Evolutionary conservation across 495 filamentous ascomycete genomes (phyloP).

Genomic region (Trichoderma virens): DNA sequence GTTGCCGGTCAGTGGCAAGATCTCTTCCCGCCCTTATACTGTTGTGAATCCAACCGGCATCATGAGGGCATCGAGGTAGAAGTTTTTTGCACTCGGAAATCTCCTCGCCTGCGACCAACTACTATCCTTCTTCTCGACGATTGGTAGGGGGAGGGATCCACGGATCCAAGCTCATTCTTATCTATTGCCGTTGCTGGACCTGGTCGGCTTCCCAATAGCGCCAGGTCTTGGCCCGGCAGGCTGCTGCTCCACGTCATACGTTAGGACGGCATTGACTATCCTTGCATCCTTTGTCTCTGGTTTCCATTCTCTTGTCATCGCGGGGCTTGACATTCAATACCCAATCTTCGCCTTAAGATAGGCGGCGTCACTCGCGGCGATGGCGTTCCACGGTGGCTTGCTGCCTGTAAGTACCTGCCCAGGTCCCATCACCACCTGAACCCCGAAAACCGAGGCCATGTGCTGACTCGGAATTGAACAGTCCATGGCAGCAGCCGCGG

Average conservation of each 20-base stretch:
- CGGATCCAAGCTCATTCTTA: neutral
- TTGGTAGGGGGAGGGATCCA: neutral
- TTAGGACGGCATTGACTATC: neutral
- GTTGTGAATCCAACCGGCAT: neutral
- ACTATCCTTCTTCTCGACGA: neutral
- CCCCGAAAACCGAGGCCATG: neutral
- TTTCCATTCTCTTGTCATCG: neutral
- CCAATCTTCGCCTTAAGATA: neutral
- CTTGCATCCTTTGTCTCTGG: neutral
- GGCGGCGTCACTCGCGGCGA: constrained; percentile 13
- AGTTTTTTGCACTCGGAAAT: neutral
- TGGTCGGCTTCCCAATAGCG: neutral
- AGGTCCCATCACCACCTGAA: neutral
- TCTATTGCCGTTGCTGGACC: neutral
- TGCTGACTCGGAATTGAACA: constrained; percentile 19
- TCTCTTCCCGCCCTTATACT: neutral
- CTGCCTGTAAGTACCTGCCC: constrained; percentile 28
- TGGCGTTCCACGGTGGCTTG: constrained; percentile 37
- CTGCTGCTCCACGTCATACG: constrained; percentile 8
- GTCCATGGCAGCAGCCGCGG: constrained; percentile 42
- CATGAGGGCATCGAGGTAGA: neutral
- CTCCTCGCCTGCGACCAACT: neutral
- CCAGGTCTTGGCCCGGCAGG: neutral
- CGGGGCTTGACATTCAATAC: neutral
- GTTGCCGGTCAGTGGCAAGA: constrained; percentile 4